A percentile compares a stretch with the other conserved stretches of the same genome.
Evolutionary conservation across 2,329 filamentous ascomycete genomes (phyloP).

Genomic region (Epichloe typhina): DNA sequence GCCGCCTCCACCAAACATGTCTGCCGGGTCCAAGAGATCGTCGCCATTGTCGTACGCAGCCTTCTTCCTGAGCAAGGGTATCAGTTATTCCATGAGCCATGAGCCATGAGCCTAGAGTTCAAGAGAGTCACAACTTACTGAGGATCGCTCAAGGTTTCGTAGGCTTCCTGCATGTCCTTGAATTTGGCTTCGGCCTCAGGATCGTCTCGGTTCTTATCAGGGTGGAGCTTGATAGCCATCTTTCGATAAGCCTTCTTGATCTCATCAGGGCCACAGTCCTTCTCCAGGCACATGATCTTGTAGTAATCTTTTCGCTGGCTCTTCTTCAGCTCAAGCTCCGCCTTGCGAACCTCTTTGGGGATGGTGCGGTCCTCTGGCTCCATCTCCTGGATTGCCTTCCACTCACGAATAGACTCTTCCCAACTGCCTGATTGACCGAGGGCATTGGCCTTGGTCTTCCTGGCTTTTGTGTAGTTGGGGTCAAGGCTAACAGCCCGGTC

Average conservation of each 20-base stretch:
- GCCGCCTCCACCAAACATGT: slow-evolving; percentile 60
- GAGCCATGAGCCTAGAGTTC: neutral
- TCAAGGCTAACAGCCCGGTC: slow-evolving; percentile 74
- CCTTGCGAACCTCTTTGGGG: slow-evolving; percentile 72
- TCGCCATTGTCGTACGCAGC: slow-evolving; percentile 85
- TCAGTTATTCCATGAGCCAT: neutral
- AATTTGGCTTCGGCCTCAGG: slow-evolving; percentile 76
- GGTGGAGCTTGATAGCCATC: slow-evolving; percentile 85
- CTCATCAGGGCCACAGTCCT: slow-evolving; percentile 68
- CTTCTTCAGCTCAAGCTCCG: slow-evolving; percentile 95
- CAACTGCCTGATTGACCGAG: slow-evolving; percentile 74
- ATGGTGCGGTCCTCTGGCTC: slow-evolving; percentile 74
- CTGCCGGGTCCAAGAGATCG: slow-evolving; percentile 74
- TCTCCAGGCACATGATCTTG: slow-evolving; percentile 83
- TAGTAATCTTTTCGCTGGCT: slow-evolving; percentile 96
- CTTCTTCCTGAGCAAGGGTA: slow-evolving; percentile 51
- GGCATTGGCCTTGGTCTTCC: slow-evolving; percentile 87
- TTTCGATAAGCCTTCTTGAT: slow-evolving; percentile 98
- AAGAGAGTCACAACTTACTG: slow-evolving; percentile 46
- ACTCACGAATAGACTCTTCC: slow-evolving; percentile 82
- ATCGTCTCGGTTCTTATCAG: slow-evolving; percentile 92
- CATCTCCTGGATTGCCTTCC: slow-evolving; percentile 72
- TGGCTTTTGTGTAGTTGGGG: slow-evolving; percentile 74
- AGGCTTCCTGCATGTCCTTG: slow-evolving; percentile 96
- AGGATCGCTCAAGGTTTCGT: slow-evolving; percentile 87